A percentile compares a stretch with the other conserved stretches of the same genome.
phyloP scores from a whole-genome alignment of 805 yeast genomes.

The Hanseniaspora guilliermondii region DNA sequence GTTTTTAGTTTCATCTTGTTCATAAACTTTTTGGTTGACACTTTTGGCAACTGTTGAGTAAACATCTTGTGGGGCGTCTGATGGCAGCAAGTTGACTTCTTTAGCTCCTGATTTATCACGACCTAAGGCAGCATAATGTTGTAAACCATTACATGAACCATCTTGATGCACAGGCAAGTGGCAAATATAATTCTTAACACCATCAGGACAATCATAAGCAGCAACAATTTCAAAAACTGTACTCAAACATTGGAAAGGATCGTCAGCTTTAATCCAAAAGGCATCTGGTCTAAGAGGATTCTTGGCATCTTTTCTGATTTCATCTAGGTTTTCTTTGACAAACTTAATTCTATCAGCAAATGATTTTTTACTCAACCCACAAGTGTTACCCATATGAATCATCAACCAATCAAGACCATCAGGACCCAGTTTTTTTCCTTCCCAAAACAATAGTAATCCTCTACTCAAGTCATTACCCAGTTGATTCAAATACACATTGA shows the following conservation, averaged over 20 bases:
- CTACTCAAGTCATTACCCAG: slow-evolving; percentile 69
- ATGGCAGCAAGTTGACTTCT: slow-evolving; percentile 64
- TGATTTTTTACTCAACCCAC: slow-evolving; percentile 64
- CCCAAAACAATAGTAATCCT: slow-evolving; percentile 62
- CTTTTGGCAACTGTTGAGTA: slow-evolving; percentile 57
- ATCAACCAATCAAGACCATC: slow-evolving; percentile 62
- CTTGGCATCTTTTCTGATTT: slow-evolving; percentile 45
- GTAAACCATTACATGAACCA: slow-evolving; percentile 78
- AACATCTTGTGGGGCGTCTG: slow-evolving; percentile 65
- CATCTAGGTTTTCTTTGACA: slow-evolving; percentile 44
- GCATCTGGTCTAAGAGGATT: slow-evolving; percentile 46
- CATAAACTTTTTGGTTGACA: slow-evolving; percentile 43
- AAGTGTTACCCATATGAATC: slow-evolving; percentile 60
- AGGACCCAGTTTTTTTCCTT: slow-evolving; percentile 55
- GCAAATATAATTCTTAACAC: slow-evolving; percentile 45
- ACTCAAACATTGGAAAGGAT: slow-evolving; percentile 73
- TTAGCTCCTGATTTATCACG: slow-evolving; percentile 75
- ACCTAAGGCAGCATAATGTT: slow-evolving; percentile 78
- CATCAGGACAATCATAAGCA: slow-evolving; percentile 51
- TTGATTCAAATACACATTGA: slow-evolving; percentile 70
- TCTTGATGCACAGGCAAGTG: slow-evolving; percentile 76
- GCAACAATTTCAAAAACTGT: slow-evolving; percentile 54
- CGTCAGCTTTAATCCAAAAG: slow-evolving; percentile 66
- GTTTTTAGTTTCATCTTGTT: slow-evolving; percentile 42
- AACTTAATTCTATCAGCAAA: slow-evolving; percentile 49